Conservation (phyloP, 2,329 filamentous ascomycete species). For the Scortechinia acanthostroma region DNA sequence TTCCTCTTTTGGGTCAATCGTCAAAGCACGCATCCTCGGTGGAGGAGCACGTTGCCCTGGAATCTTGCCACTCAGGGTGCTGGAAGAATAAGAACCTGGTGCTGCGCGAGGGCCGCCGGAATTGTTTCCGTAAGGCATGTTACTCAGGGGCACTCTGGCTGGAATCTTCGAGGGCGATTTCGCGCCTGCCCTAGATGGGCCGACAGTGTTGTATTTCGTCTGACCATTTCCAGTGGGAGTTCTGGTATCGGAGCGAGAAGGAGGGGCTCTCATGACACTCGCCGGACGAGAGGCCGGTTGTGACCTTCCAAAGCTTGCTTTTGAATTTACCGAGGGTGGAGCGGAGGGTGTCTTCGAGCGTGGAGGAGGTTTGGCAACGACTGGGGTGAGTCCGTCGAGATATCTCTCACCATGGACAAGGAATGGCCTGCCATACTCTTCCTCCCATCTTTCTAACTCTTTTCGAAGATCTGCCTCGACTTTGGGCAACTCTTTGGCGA, state of each 20-base stretch:
- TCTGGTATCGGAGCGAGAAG: conserved; percentile 28
- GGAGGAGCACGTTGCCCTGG: background rate
- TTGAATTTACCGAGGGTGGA: conserved; percentile 36
- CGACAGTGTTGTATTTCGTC: conserved; percentile 18
- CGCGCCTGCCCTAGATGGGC: conserved; percentile 11
- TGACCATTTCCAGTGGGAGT: conserved; percentile 24
- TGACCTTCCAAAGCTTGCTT: conserved; percentile 11
- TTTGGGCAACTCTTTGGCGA: conserved; percentile 91
- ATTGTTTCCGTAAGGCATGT: conserved; percentile 28
- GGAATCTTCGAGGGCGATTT: conserved; percentile 38
- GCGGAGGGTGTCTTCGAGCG: conserved; percentile 72
- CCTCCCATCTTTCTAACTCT: conserved; percentile 79
- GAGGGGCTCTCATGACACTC: conserved; percentile 16
- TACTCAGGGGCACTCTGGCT: conserved; percentile 31
- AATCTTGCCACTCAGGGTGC: background rate
- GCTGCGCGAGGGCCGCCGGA: background rate
- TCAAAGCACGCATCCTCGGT: background rate
- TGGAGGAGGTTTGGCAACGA: conserved; percentile 46
- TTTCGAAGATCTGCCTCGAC: conserved; percentile 77
- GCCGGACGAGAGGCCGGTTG: background rate
- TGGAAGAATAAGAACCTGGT: background rate
- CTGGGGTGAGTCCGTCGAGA: conserved; percentile 71
- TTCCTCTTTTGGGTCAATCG: background rate
- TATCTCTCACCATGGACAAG: conserved; percentile 88
- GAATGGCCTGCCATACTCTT: conserved; percentile 89